Conservation (phyloP, 768 basidiomycete species). For the Lactifluus echinatus region DNA sequence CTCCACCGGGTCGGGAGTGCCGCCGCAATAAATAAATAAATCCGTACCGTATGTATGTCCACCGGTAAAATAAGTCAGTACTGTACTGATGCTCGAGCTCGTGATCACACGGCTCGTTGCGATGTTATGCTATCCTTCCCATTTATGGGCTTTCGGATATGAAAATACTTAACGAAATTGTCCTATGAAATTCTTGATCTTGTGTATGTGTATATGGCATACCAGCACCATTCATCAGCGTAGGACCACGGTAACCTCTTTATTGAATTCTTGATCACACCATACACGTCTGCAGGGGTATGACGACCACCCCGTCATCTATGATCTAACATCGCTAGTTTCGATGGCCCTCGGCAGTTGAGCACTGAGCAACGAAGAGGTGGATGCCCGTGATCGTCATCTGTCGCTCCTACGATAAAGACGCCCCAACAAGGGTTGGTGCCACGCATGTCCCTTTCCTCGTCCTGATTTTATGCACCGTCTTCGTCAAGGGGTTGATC, state of each 20-base stretch:
- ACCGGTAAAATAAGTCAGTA: too few species aligned
- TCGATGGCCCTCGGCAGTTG: neutral
- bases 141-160: too few species aligned
- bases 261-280: neutral
- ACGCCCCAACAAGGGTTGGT: slow-evolving; percentile 78
- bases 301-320: neutral
- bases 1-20: too few species aligned
- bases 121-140: too few species aligned
- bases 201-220: too few species aligned
- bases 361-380: too few species aligned
- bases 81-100: too few species aligned
- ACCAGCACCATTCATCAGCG: neutral
- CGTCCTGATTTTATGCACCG: slow-evolving; percentile 77
- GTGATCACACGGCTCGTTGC: too few species aligned
- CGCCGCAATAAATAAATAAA: too few species aligned
- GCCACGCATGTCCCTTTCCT: slow-evolving; percentile 75
- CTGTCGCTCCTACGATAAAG: slow-evolving; percentile 46
- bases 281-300: neutral
- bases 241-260: neutral
- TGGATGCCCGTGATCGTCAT: neutral
- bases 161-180: too few species aligned
- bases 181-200: too few species aligned
- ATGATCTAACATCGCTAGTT: neutral
- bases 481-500: slow-evolving; percentile 76
- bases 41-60: too few species aligned